Conservation (phyloP, 2,329 filamentous ascomycete genomes). For the Penicillium sp. region DNA sequence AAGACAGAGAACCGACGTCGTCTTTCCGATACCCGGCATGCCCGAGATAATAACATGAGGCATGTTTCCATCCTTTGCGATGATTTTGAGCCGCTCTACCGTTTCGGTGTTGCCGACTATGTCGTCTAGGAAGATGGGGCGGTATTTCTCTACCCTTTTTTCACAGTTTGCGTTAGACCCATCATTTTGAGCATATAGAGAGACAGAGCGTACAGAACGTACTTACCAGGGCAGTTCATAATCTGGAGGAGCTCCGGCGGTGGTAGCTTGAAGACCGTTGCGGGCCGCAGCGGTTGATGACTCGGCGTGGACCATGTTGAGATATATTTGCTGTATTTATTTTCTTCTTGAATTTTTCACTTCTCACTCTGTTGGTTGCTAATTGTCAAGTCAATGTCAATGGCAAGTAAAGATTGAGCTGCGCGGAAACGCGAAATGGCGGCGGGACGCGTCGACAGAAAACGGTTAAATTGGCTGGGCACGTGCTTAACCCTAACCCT, state of each 20-base stretch:
- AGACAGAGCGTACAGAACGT: neutral
- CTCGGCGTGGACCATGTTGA: conserved; percentile 43
- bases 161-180: neutral
- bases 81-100: conserved; percentile 94
- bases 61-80: conserved; percentile 98
- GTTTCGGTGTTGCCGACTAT: conserved; percentile 98
- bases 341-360: neutral
- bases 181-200: neutral
- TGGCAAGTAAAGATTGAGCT: neutral
- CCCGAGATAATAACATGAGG: conserved; percentile 99
- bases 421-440: neutral
- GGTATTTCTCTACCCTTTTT: conserved; percentile 93
- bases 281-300: conserved; percentile 43
- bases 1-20: conserved; percentile 88
- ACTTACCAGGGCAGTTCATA: conserved; percentile 49
- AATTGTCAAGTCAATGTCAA: neutral
- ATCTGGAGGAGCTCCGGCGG: conserved; percentile 38
- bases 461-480: neutral
- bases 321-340: neutral
- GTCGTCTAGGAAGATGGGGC: conserved; percentile 90
- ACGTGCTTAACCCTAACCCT: neutral
- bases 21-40: conserved; percentile 98
- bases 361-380: neutral
- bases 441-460: neutral
- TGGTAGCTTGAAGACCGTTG: conserved; percentile 38